Evolutionary conservation across 345 rosid species (phyloP), one percentile per base, ranked within the genome.

Genomic region (Schrenkiella parvula): DNA sequence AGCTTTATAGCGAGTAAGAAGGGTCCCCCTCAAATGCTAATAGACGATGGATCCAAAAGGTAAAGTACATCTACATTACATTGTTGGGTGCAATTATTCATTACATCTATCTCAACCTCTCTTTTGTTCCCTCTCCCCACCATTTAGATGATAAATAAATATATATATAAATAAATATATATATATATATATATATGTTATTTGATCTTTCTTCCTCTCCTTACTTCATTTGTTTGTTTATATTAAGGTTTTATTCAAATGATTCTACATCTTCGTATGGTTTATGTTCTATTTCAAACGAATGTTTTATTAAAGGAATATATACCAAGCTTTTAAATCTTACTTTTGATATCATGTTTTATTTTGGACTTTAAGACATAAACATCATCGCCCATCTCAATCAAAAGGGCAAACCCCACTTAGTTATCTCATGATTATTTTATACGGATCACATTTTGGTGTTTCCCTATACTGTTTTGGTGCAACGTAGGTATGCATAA

Each of bases 41-140:
- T 76, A 76, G 75, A 75, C 80, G 85, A 91, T 86, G 85, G 77
- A 84, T 83, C 85, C 84, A 77, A 86, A 88, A 88, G 89, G 79
- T 81, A 56, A 82, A 83, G 85, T 87, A 87, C 85, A 68, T 68
- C 54, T 64, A 46, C 70, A 43, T 67, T 34, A 53, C 50, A 76
- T 70, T 76, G 70, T 65, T 76, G 79, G 88, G 75, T 82, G 88
- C 95, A 91, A 93, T 89, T 85, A 91, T 86, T 90, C 86, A 81
- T 85, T 76, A 87, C 88, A 78, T 85, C 80, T 72, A 82, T 84
- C 89, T 73, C 50, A 56, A 64, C 58, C 22, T 50, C 66, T 84
- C 82, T 80, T 72, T 79, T 79, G 82, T 83, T 52, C 63, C 74
- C 58, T 68, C 41, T 52, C 48, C 39, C 52, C 60, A 41, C 46